Evolutionary conservation across 257 asterid species (phyloP).

Genomic region (Phtheirospermum japonicum): DNA sequence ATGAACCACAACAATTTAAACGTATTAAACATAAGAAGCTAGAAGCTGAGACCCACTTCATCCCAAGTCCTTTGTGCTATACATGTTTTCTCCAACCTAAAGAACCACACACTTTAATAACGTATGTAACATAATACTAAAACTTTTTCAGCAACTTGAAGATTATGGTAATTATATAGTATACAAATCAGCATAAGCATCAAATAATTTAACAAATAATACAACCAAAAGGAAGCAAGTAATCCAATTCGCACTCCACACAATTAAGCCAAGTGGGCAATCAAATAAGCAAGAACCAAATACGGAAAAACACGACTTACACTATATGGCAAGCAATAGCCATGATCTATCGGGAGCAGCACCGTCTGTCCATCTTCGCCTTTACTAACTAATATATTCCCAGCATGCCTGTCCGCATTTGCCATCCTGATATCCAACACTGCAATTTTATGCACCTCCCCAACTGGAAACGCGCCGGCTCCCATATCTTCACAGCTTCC

Average conservation of each 20-base stretch:
- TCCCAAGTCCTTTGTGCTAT: not conserved
- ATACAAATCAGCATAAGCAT: not conserved
- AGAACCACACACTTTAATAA: constrained; percentile 9
- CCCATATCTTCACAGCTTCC: constrained; percentile 97
- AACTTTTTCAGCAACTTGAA: not conserved
- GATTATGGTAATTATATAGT: not conserved
- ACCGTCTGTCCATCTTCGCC: constrained; percentile 59
- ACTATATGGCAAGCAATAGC: constrained; percentile 88
- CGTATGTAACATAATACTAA: not conserved
- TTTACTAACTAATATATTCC: constrained; percentile 71
- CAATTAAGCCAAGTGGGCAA: constrained; percentile 5
- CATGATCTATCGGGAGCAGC: constrained; percentile 91
- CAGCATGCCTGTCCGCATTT: constrained; percentile 90
- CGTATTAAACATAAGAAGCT: not conserved
- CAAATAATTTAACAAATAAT: constrained; percentile 3
- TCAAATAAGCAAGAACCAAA: not conserved
- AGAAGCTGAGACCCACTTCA: not conserved
- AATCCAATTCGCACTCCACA: not conserved
- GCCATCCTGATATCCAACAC: constrained; percentile 88
- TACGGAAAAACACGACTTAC: constrained; percentile 45
- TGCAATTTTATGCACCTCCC: constrained; percentile 88
- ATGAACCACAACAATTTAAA: constrained; percentile 13
- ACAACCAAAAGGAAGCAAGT: constrained; percentile 12
- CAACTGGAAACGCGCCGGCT: constrained; percentile 68
- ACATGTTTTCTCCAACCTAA: not conserved